Base-by-base conservation (phyloP, 2,329 filamentous ascomycete genomes). In the Aspergillus fumigatus region DNA sequence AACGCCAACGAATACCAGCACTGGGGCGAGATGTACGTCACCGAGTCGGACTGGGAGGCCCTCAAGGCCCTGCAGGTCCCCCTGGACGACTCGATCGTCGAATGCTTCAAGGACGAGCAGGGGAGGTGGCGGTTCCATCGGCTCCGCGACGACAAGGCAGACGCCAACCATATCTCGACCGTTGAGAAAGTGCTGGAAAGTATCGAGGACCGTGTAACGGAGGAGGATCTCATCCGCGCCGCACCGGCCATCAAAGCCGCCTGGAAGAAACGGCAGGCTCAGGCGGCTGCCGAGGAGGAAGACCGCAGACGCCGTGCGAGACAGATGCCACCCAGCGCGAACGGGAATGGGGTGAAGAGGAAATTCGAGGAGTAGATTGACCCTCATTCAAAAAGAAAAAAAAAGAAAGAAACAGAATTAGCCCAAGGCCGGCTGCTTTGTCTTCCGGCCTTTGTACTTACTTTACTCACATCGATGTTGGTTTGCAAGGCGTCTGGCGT, bases 91-190 rank as follows among this genome's bases (percentile, higher is more conserved):
- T 83, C 89, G 52, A 89, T 99, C 58, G 88, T 97, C 54, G 94
- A 99, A 76, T 97, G 92, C 71, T 91, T 86, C 68, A 85, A 91
- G 74, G 91, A 96, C 68, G 79, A 84, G 1, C 74, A 86, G 56
- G 84, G 84, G 19, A 80, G 87, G 23, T 99, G 94, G 94, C 85
- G 92, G 56, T 90, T 90, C 72, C 88, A 94, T 65, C 86, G 92
- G 29, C 93, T 97, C 74, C 84, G 94, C 52, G 92, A 97, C 67
- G 94, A 99, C 74, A 99, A 99, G 77, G 79, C 81, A 27, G 88
- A 96, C 63, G 92, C 90, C 0, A 99, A 99, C 68, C 92, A 97
- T 74, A 88, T 89, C 58, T 86, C 80, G 19, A 93, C 90, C 0
- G 90, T 97, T 1, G 80, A 86, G 26, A 95, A 89, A 70, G 94